phyloP scores from a whole-genome alignment of 1,284 basidiomycete genomes.

The Tilletia setariae region DNA sequence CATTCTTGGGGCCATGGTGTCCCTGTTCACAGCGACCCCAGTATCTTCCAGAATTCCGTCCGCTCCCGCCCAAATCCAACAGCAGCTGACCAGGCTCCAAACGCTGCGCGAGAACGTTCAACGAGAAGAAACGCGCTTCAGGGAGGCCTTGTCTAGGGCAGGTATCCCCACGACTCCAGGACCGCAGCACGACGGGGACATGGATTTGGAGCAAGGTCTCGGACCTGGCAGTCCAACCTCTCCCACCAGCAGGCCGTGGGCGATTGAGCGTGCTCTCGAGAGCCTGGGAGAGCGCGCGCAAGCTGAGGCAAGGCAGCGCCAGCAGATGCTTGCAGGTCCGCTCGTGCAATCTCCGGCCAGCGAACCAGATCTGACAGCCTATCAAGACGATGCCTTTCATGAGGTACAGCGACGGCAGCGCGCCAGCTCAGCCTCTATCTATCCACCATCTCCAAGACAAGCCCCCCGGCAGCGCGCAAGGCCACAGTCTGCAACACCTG shows the following conservation, averaged over 20 bases:
- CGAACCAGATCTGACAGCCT: neutral
- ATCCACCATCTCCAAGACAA: too few relatives aligned
- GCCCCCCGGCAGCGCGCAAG: too few relatives aligned
- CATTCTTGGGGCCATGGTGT: slow-evolving; percentile 43
- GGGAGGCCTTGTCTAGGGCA: slow-evolving; percentile 20
- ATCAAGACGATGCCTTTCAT: slow-evolving; percentile 16
- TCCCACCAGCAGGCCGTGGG: neutral
- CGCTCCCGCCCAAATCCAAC: slow-evolving; percentile 11
- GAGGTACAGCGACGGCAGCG: slow-evolving; percentile 20
- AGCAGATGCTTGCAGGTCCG: neutral
- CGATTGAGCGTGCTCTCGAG: slow-evolving; percentile 4
- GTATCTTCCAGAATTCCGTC: slow-evolving; percentile 37
- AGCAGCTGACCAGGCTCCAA: slow-evolving; percentile 19
- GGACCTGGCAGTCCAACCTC: neutral
- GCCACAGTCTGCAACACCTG: too few relatives aligned
- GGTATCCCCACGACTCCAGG: slow-evolving; percentile 25
- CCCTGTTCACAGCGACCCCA: slow-evolving; percentile 44
- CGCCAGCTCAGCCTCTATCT: slow-evolving; percentile 13
- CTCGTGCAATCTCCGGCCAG: slow-evolving; percentile 7
- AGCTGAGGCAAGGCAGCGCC: slow-evolving; percentile 7
- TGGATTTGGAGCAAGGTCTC: slow-evolving; percentile 17
- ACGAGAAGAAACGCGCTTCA: slow-evolving; percentile 1
- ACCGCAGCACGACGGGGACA: slow-evolving; percentile 20
- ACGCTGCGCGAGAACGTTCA: slow-evolving; percentile 19
- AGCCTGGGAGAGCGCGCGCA: slow-evolving; percentile 13